Evolutionary conservation across 345 rosid genomes (phyloP).

Genomic region (Bretschneidera sinensis): DNA sequence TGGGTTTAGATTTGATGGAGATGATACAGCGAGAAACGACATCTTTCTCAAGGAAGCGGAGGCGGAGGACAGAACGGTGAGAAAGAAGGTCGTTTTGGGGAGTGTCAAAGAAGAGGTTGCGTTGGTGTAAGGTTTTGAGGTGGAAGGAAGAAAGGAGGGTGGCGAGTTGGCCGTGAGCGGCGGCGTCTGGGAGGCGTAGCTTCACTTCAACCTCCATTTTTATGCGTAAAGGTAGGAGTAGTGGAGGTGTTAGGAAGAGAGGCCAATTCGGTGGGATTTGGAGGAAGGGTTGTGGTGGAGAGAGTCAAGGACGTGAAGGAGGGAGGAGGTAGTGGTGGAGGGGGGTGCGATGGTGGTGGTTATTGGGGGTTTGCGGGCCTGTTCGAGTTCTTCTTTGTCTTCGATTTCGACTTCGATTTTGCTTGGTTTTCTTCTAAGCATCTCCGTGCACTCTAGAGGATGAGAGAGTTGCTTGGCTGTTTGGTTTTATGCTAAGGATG

Average conservation of each 20-base stretch:
- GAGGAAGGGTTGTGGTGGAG: conserved; percentile 43
- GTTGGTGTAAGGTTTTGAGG: conserved; percentile 56
- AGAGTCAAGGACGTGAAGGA: conserved; percentile 56
- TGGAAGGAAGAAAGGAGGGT: conserved; percentile 51
- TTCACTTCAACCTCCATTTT: conserved; percentile 84
- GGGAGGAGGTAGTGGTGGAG: conserved; percentile 35
- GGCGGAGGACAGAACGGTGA: conserved; percentile 52
- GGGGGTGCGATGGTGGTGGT: conserved; percentile 22
- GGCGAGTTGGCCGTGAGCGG: conserved; percentile 41
- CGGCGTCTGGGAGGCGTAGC: conserved; percentile 49
- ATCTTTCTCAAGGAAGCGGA: conserved; percentile 48
- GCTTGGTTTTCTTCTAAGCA: conserved; percentile 84
- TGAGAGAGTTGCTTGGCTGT: not conserved
- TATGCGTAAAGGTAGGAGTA: not conserved
- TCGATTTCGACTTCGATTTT: conserved; percentile 77
- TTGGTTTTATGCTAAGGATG: too few relatives aligned
- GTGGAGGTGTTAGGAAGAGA: conserved; percentile 24
- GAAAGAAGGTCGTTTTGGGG: conserved; percentile 46
- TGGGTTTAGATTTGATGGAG: conserved; percentile 65
- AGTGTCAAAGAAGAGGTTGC: conserved; percentile 72
- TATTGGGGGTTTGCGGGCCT: conserved; percentile 48
- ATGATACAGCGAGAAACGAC: conserved; percentile 41
- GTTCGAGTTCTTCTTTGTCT: conserved; percentile 85
- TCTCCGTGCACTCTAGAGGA: conserved; percentile 16
- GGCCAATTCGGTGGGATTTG: conserved; percentile 68